Evolutionary conservation across 768 basidiomycete genomes (phyloP).

Genomic region (Russula sp.): DNA sequence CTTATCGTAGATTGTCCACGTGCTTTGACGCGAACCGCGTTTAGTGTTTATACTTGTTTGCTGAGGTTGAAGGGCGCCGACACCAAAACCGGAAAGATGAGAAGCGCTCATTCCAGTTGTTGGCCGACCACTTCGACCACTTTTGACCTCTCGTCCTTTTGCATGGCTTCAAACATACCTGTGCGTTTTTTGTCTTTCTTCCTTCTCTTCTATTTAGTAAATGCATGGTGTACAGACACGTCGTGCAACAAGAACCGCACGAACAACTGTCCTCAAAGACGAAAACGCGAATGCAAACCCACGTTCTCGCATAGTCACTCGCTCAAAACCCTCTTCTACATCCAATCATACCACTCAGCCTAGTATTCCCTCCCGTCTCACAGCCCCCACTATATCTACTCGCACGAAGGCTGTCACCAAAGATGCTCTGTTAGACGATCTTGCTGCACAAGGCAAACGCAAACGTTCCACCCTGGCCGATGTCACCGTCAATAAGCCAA

Average conservation of each 20-base stretch:
- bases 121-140: conserved; percentile 3
- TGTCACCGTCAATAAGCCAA: conserved; percentile 55
- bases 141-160: not conserved
- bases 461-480: conserved; percentile 77
- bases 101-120: conserved; percentile 13
- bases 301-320: conserved; percentile 57
- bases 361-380: conserved; percentile 42
- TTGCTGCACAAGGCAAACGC: conserved; percentile 55
- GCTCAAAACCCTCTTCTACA: conserved; percentile 55
- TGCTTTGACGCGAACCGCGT: conserved; percentile 42
- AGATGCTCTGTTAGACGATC: conserved; percentile 46
- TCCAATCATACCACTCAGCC: conserved; percentile 40
- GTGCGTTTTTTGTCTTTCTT: conserved; percentile 34
- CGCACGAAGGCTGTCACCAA: conserved; percentile 47
- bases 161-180: conserved; percentile 47
- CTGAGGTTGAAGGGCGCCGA: conserved; percentile 37
- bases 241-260: conserved; percentile 57
- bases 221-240: conserved; percentile 47
- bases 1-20: conserved; percentile 32
- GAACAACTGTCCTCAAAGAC: conserved; percentile 53
- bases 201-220: not conserved
- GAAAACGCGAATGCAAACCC: conserved; percentile 62
- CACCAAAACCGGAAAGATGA: conserved; percentile 27
- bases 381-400: conserved; percentile 50
- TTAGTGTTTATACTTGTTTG: conserved; percentile 40